phyloP scores from a whole-genome alignment of 2,329 filamentous ascomycete species.

The Geosmithia morbida region DNA sequence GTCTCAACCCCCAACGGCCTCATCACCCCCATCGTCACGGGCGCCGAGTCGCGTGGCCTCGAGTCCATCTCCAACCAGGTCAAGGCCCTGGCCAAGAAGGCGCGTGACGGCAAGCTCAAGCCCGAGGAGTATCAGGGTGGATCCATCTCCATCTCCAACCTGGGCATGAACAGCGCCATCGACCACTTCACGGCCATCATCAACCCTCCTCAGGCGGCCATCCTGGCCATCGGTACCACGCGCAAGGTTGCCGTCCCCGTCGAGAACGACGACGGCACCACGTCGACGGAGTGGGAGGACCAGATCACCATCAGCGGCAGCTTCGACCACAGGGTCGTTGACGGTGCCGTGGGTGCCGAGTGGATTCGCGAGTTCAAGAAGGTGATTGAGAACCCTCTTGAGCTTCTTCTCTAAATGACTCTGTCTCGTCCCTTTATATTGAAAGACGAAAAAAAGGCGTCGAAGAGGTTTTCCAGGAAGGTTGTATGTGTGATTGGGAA shows the following conservation, averaged over 20 bases:
- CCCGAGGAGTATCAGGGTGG: constrained; percentile 98
- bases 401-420: constrained; percentile 62
- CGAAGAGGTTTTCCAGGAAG: too few species aligned
- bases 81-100: constrained; percentile 95
- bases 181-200: constrained; percentile 97
- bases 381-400: constrained; percentile 91
- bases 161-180: constrained; percentile 97
- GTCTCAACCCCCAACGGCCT: constrained; percentile 86
- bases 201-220: constrained; percentile 94
- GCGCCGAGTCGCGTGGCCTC: constrained; percentile 75
- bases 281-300: constrained; percentile 78
- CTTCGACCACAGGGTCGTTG: constrained; percentile 98
- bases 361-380: constrained; percentile 97
- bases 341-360: constrained; percentile 90
- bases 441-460: too few species aligned
- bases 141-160: constrained; percentile 98
- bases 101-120: constrained; percentile 95
- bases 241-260: constrained; percentile 87
- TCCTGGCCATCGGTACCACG: constrained; percentile 86
- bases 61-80: constrained; percentile 76
- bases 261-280: constrained; percentile 69
- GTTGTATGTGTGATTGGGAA: too few species aligned
- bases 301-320: constrained; percentile 89
- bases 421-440: too few species aligned
- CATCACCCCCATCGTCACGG: constrained; percentile 94